Conservation (phyloP, 306 rosid species). For the Mimosa pudica region DNA sequence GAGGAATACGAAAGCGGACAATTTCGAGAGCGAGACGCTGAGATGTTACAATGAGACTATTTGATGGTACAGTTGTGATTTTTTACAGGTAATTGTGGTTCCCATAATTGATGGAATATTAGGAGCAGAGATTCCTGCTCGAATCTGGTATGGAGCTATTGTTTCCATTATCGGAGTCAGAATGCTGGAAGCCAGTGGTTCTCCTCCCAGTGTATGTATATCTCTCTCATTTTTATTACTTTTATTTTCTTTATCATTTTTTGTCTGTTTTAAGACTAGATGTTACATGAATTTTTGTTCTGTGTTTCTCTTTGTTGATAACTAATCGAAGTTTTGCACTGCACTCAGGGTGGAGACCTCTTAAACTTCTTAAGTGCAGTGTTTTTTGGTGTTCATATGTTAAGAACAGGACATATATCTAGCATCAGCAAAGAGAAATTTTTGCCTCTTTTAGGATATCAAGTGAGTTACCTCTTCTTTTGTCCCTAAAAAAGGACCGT, state of each 20-base stretch:
- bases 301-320: background rate
- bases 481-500: background rate
- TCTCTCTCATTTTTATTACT: background rate
- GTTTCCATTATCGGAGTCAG: slow-evolving; percentile 70
- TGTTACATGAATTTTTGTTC: background rate
- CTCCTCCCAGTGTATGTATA: slow-evolving; percentile 63
- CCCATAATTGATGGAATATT: slow-evolving; percentile 80
- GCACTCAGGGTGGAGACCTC: slow-evolving; percentile 71
- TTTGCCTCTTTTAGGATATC: slow-evolving; percentile 70
- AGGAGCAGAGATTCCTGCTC: slow-evolving; percentile 65
- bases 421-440: slow-evolving; percentile 58
- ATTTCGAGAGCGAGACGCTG: too few species aligned
- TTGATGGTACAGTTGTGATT: slow-evolving; percentile 39
- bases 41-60: too few species aligned
- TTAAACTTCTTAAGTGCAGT: slow-evolving; percentile 70
- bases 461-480: slow-evolving; percentile 50
- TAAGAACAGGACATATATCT: slow-evolving; percentile 73
- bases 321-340: background rate
- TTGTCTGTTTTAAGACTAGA: background rate
- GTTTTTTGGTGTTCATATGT: slow-evolving; percentile 77
- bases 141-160: slow-evolving; percentile 78
- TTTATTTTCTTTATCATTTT: background rate
- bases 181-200: slow-evolving; percentile 78
- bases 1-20: too few species aligned
- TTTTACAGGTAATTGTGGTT: slow-evolving; percentile 72